Conservation (phyloP, 768 basidiomycete species). For the Pleurotus tuber-regium region DNA sequence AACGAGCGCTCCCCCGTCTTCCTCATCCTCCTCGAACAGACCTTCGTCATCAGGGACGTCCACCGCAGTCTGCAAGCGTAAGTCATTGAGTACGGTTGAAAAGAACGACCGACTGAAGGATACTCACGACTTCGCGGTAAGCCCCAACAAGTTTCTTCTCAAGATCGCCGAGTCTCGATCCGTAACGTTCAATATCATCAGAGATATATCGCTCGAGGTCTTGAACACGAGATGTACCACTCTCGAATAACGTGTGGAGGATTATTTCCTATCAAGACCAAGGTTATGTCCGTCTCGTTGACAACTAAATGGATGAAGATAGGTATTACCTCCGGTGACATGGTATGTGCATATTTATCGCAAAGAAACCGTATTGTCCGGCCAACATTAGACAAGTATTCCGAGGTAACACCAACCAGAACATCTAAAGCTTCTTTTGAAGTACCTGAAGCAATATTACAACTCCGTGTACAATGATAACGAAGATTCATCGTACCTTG, state of each 20-base stretch:
- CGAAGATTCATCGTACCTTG: constrained; percentile 58
- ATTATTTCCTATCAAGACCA: constrained; percentile 75
- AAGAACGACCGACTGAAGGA: background rate
- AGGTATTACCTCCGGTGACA: constrained; percentile 77
- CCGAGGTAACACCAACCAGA: constrained; percentile 69
- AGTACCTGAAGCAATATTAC: constrained; percentile 44
- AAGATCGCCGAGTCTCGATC: constrained; percentile 69
- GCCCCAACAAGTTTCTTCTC: constrained; percentile 85
- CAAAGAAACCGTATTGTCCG: constrained; percentile 77
- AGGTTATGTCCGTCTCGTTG: background rate
- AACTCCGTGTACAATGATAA: background rate
- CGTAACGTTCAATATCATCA: constrained; percentile 86
- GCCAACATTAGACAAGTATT: constrained; percentile 85
- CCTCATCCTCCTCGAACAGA: constrained; percentile 52
- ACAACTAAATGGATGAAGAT: constrained; percentile 9
- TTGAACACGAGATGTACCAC: constrained; percentile 72
- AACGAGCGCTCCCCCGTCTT: constrained; percentile 60
- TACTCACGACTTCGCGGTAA: constrained; percentile 75
- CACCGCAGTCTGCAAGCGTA: constrained; percentile 41
- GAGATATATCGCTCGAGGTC: constrained; percentile 85
- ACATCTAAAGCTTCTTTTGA: constrained; percentile 78
- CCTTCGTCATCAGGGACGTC: constrained; percentile 60
- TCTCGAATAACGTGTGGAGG: constrained; percentile 87
- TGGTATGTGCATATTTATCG: constrained; percentile 76
- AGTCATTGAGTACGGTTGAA: constrained; percentile 1